Evolutionary conservation across 345 rosid species (phyloP).

Genomic region (Rhodamnia rubescens): DNA sequence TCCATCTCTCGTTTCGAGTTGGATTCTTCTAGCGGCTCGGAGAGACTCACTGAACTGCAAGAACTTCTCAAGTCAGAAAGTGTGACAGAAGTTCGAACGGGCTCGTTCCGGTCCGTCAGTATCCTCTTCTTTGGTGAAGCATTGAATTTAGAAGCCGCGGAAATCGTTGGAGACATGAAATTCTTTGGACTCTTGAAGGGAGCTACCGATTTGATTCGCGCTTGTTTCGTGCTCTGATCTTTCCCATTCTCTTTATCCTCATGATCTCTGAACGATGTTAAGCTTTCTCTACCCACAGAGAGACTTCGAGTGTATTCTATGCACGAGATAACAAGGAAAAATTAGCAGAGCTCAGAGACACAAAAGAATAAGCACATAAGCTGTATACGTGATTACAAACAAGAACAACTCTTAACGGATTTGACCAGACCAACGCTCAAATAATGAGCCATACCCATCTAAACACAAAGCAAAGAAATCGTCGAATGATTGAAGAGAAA

Average conservation of each 20-base stretch:
- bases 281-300: constrained; percentile 31
- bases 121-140: constrained; percentile 70
- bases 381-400: neutral
- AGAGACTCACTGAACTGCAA: neutral
- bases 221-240: constrained; percentile 19
- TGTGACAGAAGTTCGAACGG: constrained; percentile 27
- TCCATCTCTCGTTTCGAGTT: constrained; percentile 12
- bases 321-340: neutral
- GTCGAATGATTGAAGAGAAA: neutral
- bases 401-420: neutral
- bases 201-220: constrained; percentile 24
- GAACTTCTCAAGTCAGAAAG: constrained; percentile 27
- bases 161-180: constrained; percentile 87
- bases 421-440: neutral
- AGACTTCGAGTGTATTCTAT: constrained; percentile 30
- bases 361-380: neutral
- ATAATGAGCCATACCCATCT: neutral
- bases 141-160: constrained; percentile 67
- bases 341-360: neutral
- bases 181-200: constrained; percentile 40
- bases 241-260: constrained; percentile 63
- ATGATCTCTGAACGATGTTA: constrained; percentile 16
- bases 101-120: constrained; percentile 51
- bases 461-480: neutral
- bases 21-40: constrained; percentile 17